phyloP scores from a whole-genome alignment of 2,329 filamentous ascomycete species.

The Ascochyta viciae-villosae region DNA sequence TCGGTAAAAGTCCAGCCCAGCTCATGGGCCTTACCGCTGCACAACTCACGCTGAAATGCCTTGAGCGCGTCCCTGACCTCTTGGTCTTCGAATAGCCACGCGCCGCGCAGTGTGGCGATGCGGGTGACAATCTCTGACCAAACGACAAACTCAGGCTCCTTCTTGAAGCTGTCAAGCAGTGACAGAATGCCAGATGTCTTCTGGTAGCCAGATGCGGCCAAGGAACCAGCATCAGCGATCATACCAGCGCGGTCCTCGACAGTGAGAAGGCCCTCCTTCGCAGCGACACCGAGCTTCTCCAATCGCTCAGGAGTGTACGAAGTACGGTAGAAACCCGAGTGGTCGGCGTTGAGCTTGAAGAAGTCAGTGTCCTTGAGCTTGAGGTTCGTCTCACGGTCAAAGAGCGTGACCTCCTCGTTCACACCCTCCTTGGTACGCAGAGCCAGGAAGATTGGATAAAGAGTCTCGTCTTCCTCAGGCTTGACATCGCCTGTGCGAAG shows the following conservation, averaged over 20 bases:
- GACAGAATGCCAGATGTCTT: slow-evolving; percentile 90
- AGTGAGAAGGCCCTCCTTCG: slow-evolving; percentile 77
- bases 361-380: slow-evolving; percentile 82
- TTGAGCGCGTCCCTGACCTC: slow-evolving; percentile 77
- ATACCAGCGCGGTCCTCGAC: slow-evolving; percentile 94
- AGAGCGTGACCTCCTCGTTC: slow-evolving; percentile 76
- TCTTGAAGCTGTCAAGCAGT: slow-evolving; percentile 81
- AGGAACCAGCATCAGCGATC: slow-evolving; percentile 86
- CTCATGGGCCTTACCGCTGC: slow-evolving; percentile 81
- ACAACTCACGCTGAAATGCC: slow-evolving; percentile 80
- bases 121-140: slow-evolving; percentile 91
- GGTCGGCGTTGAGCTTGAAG: slow-evolving; percentile 96
- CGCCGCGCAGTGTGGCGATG: slow-evolving; percentile 77
- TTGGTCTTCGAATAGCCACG: slow-evolving; percentile 88
- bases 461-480: slow-evolving; percentile 85
- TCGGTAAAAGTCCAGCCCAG: slow-evolving; percentile 89
- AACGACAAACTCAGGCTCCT: slow-evolving; percentile 86
- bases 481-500: slow-evolving; percentile 90
- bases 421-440: slow-evolving; percentile 85
- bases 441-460: slow-evolving; percentile 90
- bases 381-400: slow-evolving; percentile 76
- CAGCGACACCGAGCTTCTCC: slow-evolving; percentile 85
- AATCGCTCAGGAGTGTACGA: slow-evolving; percentile 85
- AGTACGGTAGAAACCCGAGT: slow-evolving; percentile 90
- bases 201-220: slow-evolving; percentile 89